Percentiles rank a stretch among this genome's conserved stretches.
These are phyloP conservation scores for Phytophthora europaea DNA, from an alignment of 352 stramenopile species.

Conservation along the genomic window DNA sequence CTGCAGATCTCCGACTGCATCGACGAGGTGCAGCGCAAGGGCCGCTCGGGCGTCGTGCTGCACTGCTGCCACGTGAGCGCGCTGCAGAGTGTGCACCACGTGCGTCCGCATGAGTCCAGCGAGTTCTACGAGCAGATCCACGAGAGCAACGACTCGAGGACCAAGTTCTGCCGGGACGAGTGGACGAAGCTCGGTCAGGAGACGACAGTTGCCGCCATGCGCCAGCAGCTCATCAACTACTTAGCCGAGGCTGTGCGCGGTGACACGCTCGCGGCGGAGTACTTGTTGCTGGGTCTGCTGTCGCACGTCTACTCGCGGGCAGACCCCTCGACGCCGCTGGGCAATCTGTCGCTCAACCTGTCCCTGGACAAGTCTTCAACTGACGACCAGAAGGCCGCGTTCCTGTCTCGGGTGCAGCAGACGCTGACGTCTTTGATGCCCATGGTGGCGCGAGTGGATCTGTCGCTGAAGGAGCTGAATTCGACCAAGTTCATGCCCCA, in stretches of 20 bases:
- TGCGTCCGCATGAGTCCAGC: conserved; percentile 56
- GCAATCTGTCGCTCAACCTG: conserved; percentile 82
- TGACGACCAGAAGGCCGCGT: conserved; percentile 24
- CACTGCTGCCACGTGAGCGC: conserved; percentile 67
- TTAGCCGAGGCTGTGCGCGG: conserved; percentile 49
- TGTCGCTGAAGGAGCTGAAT: conserved; percentile 75
- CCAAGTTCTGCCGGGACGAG: conserved; percentile 45
- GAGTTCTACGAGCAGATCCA: conserved; percentile 44
- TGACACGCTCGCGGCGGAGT: conserved; percentile 72
- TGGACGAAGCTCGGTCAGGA: conserved; percentile 41
- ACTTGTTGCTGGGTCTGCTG: conserved; percentile 73
- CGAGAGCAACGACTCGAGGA: conserved; percentile 46
- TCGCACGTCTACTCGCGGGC: conserved; percentile 80
- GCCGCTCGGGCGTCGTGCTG: conserved; percentile 60
- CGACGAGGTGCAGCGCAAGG: conserved; percentile 62
- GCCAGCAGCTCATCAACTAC: conserved; percentile 53
- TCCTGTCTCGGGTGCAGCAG: conserved; percentile 40
- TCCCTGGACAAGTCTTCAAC: conserved; percentile 35
- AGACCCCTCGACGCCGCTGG: conserved; percentile 68
- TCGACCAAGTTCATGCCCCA: conserved; percentile 67
- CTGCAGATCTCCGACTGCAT: conserved; percentile 77
- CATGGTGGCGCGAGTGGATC: conserved; percentile 56
- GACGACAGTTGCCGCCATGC: conserved; percentile 36
- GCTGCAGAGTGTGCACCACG: conserved; percentile 54
- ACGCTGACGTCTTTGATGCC: conserved; percentile 63